phyloP scores from a whole-genome alignment of 495 filamentous ascomycete genomes.

The Penicillium daleae region DNA sequence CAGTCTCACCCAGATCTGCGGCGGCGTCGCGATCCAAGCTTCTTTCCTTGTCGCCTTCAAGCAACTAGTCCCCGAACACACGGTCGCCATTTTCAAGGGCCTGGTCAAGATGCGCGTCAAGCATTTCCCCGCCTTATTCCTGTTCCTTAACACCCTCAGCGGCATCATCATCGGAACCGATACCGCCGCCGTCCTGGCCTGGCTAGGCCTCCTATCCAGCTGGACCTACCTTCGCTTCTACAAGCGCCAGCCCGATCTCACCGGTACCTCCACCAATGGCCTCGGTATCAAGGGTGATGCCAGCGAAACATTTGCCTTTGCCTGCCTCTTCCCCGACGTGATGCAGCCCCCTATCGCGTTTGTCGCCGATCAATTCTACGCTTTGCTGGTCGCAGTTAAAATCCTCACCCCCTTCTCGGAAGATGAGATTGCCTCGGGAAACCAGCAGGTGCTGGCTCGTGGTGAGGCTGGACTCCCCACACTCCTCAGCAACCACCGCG shows the following conservation, averaged over 20 bases:
- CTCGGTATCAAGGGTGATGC: conserved; percentile 74
- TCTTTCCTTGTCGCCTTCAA: conserved; percentile 98
- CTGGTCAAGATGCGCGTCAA: conserved; percentile 89
- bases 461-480: conserved; percentile 70
- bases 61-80: conserved; percentile 96
- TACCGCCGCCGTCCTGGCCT: conserved; percentile 78
- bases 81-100: conserved; percentile 89
- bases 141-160: conserved; percentile 75
- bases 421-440: conserved; percentile 81
- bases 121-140: conserved; percentile 90
- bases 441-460: conserved; percentile 67
- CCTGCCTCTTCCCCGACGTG: conserved; percentile 91
- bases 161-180: conserved; percentile 82
- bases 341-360: conserved; percentile 76
- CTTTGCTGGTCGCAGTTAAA: conserved; percentile 68
- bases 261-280: conserved; percentile 56
- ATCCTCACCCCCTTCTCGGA: conserved; percentile 86
- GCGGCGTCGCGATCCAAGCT: conserved; percentile 85
- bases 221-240: conserved; percentile 98
- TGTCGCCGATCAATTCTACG: conserved; percentile 75
- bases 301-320: conserved; percentile 92
- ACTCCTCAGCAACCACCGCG: conserved; percentile 53
- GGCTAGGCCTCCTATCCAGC: conserved; percentile 81
- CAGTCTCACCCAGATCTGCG: conserved; percentile 81
- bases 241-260: conserved; percentile 71